Base-by-base conservation (phyloP, 2,329 filamentous ascomycete species). In the Karstenula rhodostoma region DNA sequence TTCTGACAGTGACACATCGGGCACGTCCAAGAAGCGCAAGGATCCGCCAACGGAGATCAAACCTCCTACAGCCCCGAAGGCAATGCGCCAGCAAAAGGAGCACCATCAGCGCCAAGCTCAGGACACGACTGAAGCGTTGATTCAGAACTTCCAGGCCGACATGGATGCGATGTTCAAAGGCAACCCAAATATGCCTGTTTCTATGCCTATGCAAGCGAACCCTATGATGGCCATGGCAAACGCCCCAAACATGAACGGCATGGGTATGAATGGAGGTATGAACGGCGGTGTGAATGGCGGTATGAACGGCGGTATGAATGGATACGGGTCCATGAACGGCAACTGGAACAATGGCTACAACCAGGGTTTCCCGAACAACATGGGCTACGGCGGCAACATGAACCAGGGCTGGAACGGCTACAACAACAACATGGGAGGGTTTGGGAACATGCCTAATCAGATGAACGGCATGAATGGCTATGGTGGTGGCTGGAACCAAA, bases 11-110 rank as follows among this genome's bases (percentile, higher is more conserved):
- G 71, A 77, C 58, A 69, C 69, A 3, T 73, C 67, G 5, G 67
- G 69, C 12, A 68, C 55, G 59, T 81, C 86, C 27, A 95, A 91
- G 80, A 99, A 98, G 81, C 88, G 95, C 23, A 86, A 90, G 12
- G 62, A 70, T n/a, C 93, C 93, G 15, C 92, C 94, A 37, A 90
- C 93, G 55, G 84, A 87, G 33, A 78, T 85, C 56, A 79, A 78
- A 51, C 80, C 79, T 19, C 77, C 78, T 8, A 78, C 79, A 4
- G 81, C 79, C 13, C 82, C 82, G 12, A 79, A 80, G 53, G 81
- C 79, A 15, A 82, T 80, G 79, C 77, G 78, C 43, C 71, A 75
- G 46, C 77, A 67, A 69, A 74, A 67, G 62, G 73, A 74, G 63
- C 77, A 74, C 68, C 58, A 67, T 49, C 58, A 65, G 25, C 76